phyloP scores from a whole-genome alignment of 768 basidiomycete genomes.

The Chalciporus sphaerocephalus region DNA sequence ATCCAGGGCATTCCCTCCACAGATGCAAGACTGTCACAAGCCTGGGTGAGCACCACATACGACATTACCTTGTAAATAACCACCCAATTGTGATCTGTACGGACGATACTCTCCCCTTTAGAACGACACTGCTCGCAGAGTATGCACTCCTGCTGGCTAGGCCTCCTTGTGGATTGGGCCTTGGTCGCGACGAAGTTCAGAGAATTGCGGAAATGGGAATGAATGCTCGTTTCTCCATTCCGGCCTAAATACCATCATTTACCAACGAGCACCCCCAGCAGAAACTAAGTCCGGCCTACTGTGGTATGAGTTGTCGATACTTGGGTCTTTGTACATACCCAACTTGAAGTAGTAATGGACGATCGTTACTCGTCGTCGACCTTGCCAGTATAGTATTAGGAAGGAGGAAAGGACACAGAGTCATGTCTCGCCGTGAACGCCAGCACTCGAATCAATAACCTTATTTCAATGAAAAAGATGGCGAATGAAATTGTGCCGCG shows the following conservation, averaged over 20 bases:
- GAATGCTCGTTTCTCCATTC: slow-evolving; percentile 27
- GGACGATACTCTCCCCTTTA: slow-evolving; percentile 77
- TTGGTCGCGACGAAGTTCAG: slow-evolving; percentile 53
- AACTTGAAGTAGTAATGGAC: too few species aligned
- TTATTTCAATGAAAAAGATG: background rate
- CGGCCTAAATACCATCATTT: background rate
- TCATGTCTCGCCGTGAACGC: too few species aligned
- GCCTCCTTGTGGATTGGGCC: slow-evolving; percentile 68
- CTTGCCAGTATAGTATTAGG: too few species aligned
- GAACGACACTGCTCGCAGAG: slow-evolving; percentile 68
- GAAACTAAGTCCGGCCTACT: too few species aligned
- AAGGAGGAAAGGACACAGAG: too few species aligned
- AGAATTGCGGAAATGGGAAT: slow-evolving; percentile 61
- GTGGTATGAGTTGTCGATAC: background rate
- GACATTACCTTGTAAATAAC: slow-evolving; percentile 53
- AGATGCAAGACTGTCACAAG: slow-evolving; percentile 67
- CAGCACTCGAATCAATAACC: background rate
- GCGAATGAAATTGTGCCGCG: background rate
- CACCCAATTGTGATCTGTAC: slow-evolving; percentile 80
- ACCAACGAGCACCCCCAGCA: background rate
- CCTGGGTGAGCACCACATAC: slow-evolving; percentile 70
- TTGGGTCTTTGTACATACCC: too few species aligned
- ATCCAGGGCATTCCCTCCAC: background rate
- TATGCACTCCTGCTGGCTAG: slow-evolving; percentile 75
- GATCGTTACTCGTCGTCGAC: too few species aligned